Percentiles rank a stretch among this genome's conserved stretches.
Evolutionary conservation across 352 stramenopile genomes (phyloP).

Genomic region (Globisporangium sylvaticum): DNA sequence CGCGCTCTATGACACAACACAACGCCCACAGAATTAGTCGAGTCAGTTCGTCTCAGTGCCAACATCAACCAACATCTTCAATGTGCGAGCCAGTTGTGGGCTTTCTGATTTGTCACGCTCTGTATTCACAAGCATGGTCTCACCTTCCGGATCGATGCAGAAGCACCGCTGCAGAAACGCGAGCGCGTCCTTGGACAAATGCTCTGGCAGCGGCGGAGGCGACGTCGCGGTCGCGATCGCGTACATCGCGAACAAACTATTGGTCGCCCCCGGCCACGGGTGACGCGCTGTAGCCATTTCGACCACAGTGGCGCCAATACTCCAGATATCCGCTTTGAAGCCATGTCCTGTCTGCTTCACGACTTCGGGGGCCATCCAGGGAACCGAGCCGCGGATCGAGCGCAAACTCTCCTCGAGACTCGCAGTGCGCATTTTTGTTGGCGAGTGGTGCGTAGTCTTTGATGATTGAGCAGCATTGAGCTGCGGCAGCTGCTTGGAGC

Average conservation of each 20-base stretch:
- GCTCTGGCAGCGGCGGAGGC: slow-evolving; percentile 46
- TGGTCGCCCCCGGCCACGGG: slow-evolving; percentile 60
- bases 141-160: slow-evolving; percentile 60
- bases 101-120: not conserved
- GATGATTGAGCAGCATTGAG: not conserved
- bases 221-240: slow-evolving; percentile 53
- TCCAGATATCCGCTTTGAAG: slow-evolving; percentile 81
- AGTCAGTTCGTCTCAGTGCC: not conserved
- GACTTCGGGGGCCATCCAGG: slow-evolving; percentile 82
- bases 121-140: not conserved
- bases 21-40: not conserved
- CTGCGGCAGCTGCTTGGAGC: slow-evolving; percentile 82
- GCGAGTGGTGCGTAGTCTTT: not conserved
- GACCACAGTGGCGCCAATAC: slow-evolving; percentile 73
- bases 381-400: slow-evolving; percentile 81
- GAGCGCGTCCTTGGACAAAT: slow-evolving; percentile 44
- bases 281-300: slow-evolving; percentile 79
- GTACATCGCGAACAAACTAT: slow-evolving; percentile 63
- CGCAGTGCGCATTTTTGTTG: slow-evolving; percentile 46
- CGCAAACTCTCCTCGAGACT: slow-evolving; percentile 80
- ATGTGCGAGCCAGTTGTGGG: not conserved
- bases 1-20: slow-evolving; percentile 36
- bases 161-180: slow-evolving; percentile 67
- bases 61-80: not conserved
- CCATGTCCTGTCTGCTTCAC: slow-evolving; percentile 72